Evolutionary conservation across 257 asterid species (phyloP).

Genomic region (Craterostigma plantagineum): DNA sequence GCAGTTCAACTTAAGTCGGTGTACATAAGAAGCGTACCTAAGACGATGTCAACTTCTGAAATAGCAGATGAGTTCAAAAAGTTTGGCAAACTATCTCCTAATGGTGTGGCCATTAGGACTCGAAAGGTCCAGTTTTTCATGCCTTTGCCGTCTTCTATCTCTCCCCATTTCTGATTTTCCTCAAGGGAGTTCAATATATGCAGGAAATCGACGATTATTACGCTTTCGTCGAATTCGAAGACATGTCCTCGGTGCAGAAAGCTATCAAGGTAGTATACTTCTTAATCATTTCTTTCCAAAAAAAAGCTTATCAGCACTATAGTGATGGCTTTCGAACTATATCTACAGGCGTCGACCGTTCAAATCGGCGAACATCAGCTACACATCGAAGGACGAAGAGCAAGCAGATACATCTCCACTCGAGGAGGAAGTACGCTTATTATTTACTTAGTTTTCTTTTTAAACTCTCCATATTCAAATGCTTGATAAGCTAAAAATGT

Average conservation of each 20-base stretch:
- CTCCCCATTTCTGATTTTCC: slow-evolving; percentile 1
- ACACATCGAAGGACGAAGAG: slow-evolving; percentile 89
- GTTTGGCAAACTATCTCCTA: slow-evolving; percentile 72
- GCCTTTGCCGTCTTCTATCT: slow-evolving; percentile 5
- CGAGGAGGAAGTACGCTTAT: slow-evolving; percentile 72
- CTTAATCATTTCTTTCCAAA: neutral
- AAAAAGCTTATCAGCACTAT: too few species aligned
- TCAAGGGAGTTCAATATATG: slow-evolving; percentile 8
- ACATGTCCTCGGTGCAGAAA: slow-evolving; percentile 78
- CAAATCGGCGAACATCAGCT: slow-evolving; percentile 63
- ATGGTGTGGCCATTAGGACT: slow-evolving; percentile 95
- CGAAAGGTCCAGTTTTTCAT: slow-evolving; percentile 50
- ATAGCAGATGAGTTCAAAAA: slow-evolving; percentile 87
- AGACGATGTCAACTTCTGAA: slow-evolving; percentile 72
- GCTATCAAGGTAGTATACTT: slow-evolving; percentile 59
- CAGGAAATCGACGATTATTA: slow-evolving; percentile 94
- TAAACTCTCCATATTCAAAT: neutral
- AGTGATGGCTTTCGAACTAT: too few species aligned
- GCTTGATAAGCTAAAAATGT: neutral
- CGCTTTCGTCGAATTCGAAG: slow-evolving; percentile 94
- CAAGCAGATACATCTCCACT: slow-evolving; percentile 42
- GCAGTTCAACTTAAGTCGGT: slow-evolving; percentile 85
- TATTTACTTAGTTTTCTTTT: slow-evolving; percentile 5
- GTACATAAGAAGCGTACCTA: slow-evolving; percentile 87
- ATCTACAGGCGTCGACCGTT: slow-evolving; percentile 61